phyloP scores from a whole-genome alignment of 1,284 basidiomycete genomes.

The Cutaneotrichosporon cavernicola region DNA sequence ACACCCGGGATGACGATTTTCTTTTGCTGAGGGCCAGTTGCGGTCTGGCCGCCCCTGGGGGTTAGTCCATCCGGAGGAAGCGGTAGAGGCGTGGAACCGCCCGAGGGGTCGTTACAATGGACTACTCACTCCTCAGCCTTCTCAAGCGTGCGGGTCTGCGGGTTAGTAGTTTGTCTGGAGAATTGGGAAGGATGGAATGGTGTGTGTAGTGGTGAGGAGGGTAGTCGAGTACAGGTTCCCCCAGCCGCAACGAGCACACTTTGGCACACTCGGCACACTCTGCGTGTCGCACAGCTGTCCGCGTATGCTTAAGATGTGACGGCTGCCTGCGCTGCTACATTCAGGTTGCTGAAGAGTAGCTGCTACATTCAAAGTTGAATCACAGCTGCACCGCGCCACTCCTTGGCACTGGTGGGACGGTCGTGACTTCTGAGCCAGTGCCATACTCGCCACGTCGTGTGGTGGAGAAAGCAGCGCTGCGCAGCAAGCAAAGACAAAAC shows the following conservation, averaged over 20 bases:
- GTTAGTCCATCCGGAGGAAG: background rate
- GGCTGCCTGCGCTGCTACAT: too few species aligned
- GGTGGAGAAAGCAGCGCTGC: too few species aligned
- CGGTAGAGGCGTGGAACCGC: background rate
- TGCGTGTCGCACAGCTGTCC: too few species aligned
- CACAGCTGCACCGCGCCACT: too few species aligned
- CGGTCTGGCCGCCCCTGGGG: conserved; percentile 9
- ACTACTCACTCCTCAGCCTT: conserved; percentile 30
- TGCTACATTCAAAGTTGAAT: too few species aligned
- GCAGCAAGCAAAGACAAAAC: too few species aligned
- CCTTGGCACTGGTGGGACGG: too few species aligned
- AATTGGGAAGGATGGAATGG: background rate
- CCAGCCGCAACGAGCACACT: background rate
- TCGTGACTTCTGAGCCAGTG: too few species aligned
- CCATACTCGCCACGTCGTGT: background rate
- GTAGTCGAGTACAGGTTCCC: background rate
- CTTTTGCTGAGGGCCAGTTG: conserved; percentile 39
- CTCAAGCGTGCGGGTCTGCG: conserved; percentile 20
- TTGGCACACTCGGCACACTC: background rate
- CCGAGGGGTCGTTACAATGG: background rate
- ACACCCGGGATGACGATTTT: conserved; percentile 52
- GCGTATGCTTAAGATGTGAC: too few species aligned
- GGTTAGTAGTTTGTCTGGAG: background rate
- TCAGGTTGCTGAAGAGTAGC: too few species aligned
- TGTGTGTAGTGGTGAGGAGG: background rate